Conservation (phyloP, 192 early-diverging fungal genomes). For the Linnemannia schmuckeri region DNA sequence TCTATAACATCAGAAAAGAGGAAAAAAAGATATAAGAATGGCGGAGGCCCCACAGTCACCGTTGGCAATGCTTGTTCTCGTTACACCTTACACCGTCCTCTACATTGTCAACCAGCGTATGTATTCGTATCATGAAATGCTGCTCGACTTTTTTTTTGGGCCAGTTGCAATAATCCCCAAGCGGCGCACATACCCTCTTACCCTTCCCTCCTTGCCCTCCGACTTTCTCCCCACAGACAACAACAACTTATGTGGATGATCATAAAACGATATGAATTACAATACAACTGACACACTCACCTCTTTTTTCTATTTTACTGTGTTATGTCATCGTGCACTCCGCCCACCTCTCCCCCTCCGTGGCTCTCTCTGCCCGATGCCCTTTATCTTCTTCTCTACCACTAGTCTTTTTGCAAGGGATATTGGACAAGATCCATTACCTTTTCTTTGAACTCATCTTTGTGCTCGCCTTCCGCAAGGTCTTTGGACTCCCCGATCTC, state of each 20-base stretch:
- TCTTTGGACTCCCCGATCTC: constrained; percentile 51
- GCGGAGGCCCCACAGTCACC: constrained; percentile 43
- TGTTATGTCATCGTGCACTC: background rate
- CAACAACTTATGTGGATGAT: background rate
- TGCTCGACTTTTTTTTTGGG: background rate
- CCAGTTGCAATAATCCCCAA: background rate
- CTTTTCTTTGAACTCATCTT: constrained; percentile 53
- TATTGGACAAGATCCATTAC: constrained; percentile 46
- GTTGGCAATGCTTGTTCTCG: constrained; percentile 49
- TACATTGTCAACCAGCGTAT: constrained; percentile 46
- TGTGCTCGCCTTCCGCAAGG: constrained; percentile 44
- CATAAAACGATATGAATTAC: background rate
- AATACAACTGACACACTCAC: too few relatives aligned
- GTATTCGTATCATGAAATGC: background rate
- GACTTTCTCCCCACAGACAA: background rate
- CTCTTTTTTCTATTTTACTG: background rate
- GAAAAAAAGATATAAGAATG: constrained; percentile 16
- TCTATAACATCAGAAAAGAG: background rate
- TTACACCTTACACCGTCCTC: constrained; percentile 48
- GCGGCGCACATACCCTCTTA: background rate
- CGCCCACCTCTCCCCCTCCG: background rate
- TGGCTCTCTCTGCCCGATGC: too few relatives aligned
- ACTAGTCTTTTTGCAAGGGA: constrained; percentile 41
- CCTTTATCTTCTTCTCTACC: background rate
- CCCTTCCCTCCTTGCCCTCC: background rate